Percentiles rank a stretch among this genome's conserved stretches.
Evolutionary conservation across 2,329 filamentous ascomycete genomes (phyloP).

Genomic region (Apiospora hydei): DNA sequence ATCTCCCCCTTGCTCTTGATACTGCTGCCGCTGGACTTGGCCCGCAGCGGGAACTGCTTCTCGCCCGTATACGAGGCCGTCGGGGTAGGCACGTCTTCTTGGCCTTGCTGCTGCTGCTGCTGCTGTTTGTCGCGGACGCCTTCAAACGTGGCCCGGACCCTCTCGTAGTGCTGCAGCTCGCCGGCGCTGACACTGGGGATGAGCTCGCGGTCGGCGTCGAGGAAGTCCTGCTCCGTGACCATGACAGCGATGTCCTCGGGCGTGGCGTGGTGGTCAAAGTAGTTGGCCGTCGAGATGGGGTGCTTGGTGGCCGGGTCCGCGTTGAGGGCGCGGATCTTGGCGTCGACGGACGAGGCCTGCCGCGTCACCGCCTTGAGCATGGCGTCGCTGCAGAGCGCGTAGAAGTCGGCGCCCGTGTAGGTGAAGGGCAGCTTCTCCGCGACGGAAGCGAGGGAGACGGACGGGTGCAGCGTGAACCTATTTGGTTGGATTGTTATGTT

Average conservation of each 20-base stretch:
- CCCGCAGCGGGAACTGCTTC: slow-evolving; percentile 24
- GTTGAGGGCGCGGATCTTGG: slow-evolving; percentile 78
- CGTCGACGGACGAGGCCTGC: slow-evolving; percentile 83
- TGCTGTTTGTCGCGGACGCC: slow-evolving; percentile 57
- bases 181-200: slow-evolving; percentile 94
- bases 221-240: slow-evolving; percentile 89
- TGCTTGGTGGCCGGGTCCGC: slow-evolving; percentile 47
- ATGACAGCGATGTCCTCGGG: slow-evolving; percentile 84
- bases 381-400: slow-evolving; percentile 94
- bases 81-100: slow-evolving; percentile 35
- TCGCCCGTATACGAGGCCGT: slow-evolving; percentile 22
- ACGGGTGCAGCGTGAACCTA: slow-evolving; percentile 84
- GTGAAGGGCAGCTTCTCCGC: slow-evolving; percentile 86
- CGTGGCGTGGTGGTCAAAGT: slow-evolving; percentile 91
- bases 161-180: slow-evolving; percentile 89
- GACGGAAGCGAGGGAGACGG: slow-evolving; percentile 77
- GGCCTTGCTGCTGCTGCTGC: slow-evolving; percentile 46
- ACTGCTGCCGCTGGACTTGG: slow-evolving; percentile 37
- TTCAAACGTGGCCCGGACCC: slow-evolving; percentile 84
- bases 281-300: slow-evolving; percentile 84
- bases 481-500: slow-evolving; percentile 23
- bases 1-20: slow-evolving; percentile 42
- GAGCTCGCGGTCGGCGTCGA: slow-evolving; percentile 80
- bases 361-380: slow-evolving; percentile 99
- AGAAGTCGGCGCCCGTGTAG: slow-evolving; percentile 97